Base-by-base conservation (phyloP, 345 rosid genomes). In the Raphanus raphanistrum region DNA sequence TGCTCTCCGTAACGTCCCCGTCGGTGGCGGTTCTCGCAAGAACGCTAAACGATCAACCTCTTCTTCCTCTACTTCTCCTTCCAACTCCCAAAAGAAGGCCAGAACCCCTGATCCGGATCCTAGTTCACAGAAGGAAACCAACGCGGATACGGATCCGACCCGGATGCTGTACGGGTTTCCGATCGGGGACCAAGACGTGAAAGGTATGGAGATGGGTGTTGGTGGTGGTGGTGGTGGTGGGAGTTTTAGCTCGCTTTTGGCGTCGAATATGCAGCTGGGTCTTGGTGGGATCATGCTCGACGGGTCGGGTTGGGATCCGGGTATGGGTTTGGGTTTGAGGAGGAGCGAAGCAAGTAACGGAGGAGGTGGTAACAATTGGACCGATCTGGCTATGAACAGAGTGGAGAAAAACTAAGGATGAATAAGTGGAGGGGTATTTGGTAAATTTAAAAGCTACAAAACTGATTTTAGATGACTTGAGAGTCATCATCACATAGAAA, bases 311-410 rank as follows among this genome's bases (percentile, higher is more conserved):
- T 74, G 75, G 79, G 79, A 74, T 50, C 31, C 79, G 62, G 55
- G 55, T 50, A 50, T 50, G 55, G 21, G 55, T 5, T 50, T 50
- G 74, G 75, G 78, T 68, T 67, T 79, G 59, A 72, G 78, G 70
- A 73, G 71, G 25, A 31, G 15, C 36, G 82, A 79, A 28, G 36
- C 78, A 11, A 52, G 65, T 70, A 36, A 63, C 70, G 76, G 54
- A 28, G 76, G 59, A n/a, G 74, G 61, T 70, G 35, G 32, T 57
- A 67, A 27, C 70, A 69, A 59, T 0, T 79, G 82, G 82, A 79
- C 82, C 70, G 82, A 73, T 79, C 70, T 79, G 17, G 60, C 75
- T 68, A 74, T 79, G 82, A 79, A 74, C 82, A 79, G 82, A 79
- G 66, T 57, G 36, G 75, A 73, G 69, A 68, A 73, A 72, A 79